Conservation (phyloP, 108 stramenopile species). For the Aurantiochytrium sp. region DNA sequence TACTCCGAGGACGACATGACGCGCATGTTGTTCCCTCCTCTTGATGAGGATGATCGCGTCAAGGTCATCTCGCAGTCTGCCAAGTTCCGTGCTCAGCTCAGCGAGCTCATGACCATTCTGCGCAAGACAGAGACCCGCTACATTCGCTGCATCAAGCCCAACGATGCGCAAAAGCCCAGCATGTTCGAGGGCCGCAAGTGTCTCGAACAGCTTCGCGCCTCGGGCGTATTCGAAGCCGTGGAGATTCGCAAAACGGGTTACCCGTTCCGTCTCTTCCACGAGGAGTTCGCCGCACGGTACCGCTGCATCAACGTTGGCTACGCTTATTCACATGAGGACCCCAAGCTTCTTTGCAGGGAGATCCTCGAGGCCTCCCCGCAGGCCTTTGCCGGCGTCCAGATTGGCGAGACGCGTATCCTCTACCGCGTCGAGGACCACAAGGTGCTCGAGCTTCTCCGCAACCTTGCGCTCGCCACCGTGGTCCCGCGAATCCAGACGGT, state of each 20-base stretch:
- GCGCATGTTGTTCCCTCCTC: neutral
- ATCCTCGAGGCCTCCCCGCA: slow-evolving; percentile 21
- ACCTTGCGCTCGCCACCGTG: neutral
- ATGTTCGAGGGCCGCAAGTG: slow-evolving; percentile 51
- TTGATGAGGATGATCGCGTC: neutral
- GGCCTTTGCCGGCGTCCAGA: slow-evolving; percentile 25
- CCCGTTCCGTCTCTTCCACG: slow-evolving; percentile 30
- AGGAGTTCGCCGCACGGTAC: slow-evolving; percentile 25
- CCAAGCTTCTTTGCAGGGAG: neutral
- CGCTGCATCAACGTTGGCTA: neutral
- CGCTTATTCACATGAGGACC: slow-evolving; percentile 19
- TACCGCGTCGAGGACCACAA: slow-evolving; percentile 51
- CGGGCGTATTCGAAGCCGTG: slow-evolving; percentile 30
- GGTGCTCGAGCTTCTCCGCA: slow-evolving; percentile 44
- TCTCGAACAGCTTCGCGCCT: slow-evolving; percentile 26
- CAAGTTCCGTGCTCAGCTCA: slow-evolving; percentile 19
- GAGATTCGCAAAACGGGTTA: slow-evolving; percentile 35
- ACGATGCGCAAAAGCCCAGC: slow-evolving; percentile 65
- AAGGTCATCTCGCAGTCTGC: slow-evolving; percentile 21
- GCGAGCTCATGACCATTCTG: slow-evolving; percentile 16
- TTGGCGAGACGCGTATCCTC: slow-evolving; percentile 52
- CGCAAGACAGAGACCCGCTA: slow-evolving; percentile 34
- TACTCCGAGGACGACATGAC: slow-evolving; percentile 11
- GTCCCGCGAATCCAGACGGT: neutral
- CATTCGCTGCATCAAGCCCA: slow-evolving; percentile 53